Conservation (phyloP, 2,329 filamentous ascomycete species). For the Neofusicoccum laricinum region DNA sequence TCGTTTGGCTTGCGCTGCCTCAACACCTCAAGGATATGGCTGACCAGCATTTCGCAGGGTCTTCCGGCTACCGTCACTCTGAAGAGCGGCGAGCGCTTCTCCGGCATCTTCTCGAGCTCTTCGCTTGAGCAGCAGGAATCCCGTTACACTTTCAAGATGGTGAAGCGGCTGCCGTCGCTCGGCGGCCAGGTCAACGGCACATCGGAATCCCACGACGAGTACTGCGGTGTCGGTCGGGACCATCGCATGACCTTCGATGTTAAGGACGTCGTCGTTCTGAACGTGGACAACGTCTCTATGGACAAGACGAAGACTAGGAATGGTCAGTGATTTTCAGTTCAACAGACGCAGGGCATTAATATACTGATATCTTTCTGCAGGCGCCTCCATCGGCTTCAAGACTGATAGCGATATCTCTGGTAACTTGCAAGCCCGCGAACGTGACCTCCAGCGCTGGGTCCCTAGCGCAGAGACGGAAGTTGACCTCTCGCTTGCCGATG, state of each 20-base stretch:
- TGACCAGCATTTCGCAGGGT: slow-evolving; percentile 45
- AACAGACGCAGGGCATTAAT: background rate
- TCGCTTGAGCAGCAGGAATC: slow-evolving; percentile 51
- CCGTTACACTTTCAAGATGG: slow-evolving; percentile 64
- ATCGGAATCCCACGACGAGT: slow-evolving; percentile 39
- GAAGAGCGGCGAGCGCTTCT: slow-evolving; percentile 60
- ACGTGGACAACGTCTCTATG: slow-evolving; percentile 52
- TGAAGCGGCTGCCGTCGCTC: slow-evolving; percentile 48
- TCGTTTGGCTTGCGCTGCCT: background rate
- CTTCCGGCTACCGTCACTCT: slow-evolving; percentile 54
- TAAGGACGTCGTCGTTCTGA: slow-evolving; percentile 58
- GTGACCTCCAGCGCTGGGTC: slow-evolving; percentile 78
- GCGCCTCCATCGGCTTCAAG: slow-evolving; percentile 67
- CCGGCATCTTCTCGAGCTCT: slow-evolving; percentile 59
- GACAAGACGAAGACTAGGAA: slow-evolving; percentile 55
- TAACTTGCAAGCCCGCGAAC: slow-evolving; percentile 65
- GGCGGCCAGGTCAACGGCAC: slow-evolving; percentile 47
- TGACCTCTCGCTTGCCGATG: slow-evolving; percentile 69
- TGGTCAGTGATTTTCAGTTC: slow-evolving; percentile 44
- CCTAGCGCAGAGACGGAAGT: slow-evolving; percentile 59
- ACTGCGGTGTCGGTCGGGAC: slow-evolving; percentile 47
- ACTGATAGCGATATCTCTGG: slow-evolving; percentile 89
- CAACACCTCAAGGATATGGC: background rate
- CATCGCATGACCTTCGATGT: slow-evolving; percentile 59
- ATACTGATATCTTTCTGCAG: slow-evolving; percentile 42